Conservation (phyloP, 2,329 filamentous ascomycete species). For the Leptoxyphium fumago region DNA sequence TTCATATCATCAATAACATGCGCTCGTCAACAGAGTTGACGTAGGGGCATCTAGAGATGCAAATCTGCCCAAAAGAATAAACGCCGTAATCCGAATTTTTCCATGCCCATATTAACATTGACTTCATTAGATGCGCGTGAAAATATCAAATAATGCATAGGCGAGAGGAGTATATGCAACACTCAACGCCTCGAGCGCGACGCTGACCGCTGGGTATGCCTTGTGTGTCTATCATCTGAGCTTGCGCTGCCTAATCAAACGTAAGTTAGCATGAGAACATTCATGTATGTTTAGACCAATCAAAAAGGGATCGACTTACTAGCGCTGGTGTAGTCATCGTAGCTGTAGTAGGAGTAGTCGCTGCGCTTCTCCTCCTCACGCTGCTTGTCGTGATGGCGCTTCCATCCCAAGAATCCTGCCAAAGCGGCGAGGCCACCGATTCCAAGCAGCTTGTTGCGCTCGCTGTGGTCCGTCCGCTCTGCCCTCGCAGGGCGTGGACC, state of each 20-base stretch:
- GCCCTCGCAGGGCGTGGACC: conserved; percentile 14
- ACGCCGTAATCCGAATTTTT: not conserved
- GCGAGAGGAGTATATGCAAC: not conserved
- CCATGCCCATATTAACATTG: not conserved
- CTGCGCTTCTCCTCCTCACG: conserved; percentile 27
- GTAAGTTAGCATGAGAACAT: no score
- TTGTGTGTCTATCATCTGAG: conserved; percentile 29
- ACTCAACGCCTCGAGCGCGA: conserved; percentile 2
- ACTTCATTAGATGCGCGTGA: not conserved
- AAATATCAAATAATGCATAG: not conserved
- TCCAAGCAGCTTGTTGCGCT: conserved; percentile 17
- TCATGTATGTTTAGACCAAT: no score
- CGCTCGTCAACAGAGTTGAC: no score
- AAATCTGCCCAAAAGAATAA: no score
- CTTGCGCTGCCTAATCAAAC: conserved; percentile 25
- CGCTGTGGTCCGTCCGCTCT: conserved; percentile 20
- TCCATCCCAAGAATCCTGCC: conserved; percentile 31
- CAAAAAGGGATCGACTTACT: conserved; percentile 24
- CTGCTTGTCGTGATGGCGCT: conserved; percentile 23
- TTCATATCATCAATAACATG: no score
- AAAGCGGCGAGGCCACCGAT: conserved; percentile 29
- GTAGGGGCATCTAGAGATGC: no score
- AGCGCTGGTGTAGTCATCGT: conserved; percentile 31
- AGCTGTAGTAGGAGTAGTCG: conserved; percentile 27
- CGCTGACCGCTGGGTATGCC: conserved; percentile 19